Evolutionary conservation across 1,139 yeast species (phyloP).

Genomic region (Petasospora fabianii): DNA sequence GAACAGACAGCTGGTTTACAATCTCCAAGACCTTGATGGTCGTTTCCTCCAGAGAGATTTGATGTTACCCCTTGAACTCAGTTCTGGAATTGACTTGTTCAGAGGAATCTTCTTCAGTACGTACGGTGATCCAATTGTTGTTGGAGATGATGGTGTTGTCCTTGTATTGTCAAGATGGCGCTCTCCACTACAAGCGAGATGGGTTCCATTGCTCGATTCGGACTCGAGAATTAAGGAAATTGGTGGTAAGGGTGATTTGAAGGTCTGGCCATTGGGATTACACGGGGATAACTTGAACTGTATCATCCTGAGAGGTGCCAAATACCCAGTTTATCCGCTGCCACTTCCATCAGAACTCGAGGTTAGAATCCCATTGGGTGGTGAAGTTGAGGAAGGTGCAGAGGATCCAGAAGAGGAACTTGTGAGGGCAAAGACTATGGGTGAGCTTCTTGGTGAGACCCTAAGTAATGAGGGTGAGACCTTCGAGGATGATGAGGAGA

Average conservation of each 20-base stretch:
- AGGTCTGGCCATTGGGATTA: conserved; percentile 88
- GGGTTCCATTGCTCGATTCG: conserved; percentile 85
- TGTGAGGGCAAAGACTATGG: conserved; percentile 34
- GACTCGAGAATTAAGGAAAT: conserved; percentile 44
- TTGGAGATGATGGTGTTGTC: conserved; percentile 72
- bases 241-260: conserved; percentile 53
- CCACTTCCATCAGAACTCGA: conserved; percentile 81
- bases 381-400: conserved; percentile 27
- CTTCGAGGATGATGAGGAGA: conserved; percentile 41
- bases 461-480: conserved; percentile 37
- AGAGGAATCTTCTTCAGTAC: conserved; percentile 78
- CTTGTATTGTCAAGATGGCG: conserved; percentile 77
- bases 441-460: conserved; percentile 35
- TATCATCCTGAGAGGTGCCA: conserved; percentile 63
- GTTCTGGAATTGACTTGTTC: conserved; percentile 28
- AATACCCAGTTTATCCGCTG: conserved; percentile 62
- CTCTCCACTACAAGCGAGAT: conserved; percentile 66
- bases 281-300: conserved; percentile 66
- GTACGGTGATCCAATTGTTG: conserved; percentile 85
- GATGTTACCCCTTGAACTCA: conserved; percentile 31
- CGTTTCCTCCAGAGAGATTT: conserved; percentile 36
- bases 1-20: conserved; percentile 32
- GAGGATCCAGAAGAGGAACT: conserved; percentile 40
- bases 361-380: conserved; percentile 56
- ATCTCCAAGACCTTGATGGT: conserved; percentile 36